Percentiles rank a stretch among this genome's conserved stretches.
Conservation (phyloP, 202 grass and related monocot species). For the Carex arenaria region DNA sequence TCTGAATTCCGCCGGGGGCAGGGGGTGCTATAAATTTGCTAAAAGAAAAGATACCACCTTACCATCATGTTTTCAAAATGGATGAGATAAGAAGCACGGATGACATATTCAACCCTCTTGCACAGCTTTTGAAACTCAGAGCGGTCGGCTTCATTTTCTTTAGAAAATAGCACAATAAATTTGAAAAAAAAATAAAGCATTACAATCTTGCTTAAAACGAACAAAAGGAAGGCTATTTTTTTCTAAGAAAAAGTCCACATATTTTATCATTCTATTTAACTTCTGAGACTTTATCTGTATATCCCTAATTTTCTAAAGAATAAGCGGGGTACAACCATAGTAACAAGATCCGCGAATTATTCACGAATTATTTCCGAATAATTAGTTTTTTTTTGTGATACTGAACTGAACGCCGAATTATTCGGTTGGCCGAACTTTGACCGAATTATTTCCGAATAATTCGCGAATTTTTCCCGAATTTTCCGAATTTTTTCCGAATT, state of each 20-base stretch:
- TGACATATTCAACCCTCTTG: conserved; percentile 80
- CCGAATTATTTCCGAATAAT: no score
- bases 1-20: no score
- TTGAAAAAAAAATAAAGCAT: not conserved
- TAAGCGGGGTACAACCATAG: no score
- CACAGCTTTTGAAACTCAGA: conserved; percentile 75
- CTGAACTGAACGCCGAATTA: no score
- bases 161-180: conserved; percentile 22
- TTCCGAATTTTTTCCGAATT: no score
- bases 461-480: no score
- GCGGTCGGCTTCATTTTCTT: conserved; percentile 59
- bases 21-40: not conserved
- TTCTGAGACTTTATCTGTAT: not conserved
- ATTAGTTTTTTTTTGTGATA: no score
- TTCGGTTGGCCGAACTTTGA: no score
- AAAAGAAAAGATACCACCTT: not conserved
- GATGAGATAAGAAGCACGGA: conserved; percentile 83
- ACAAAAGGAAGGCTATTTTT: not conserved
- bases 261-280: not conserved
- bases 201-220: not conserved
- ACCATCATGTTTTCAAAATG: conserved; percentile 98
- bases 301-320: not conserved
- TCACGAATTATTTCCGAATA: no score
- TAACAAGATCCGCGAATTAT: no score
- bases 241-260: not conserved